Evolutionary conservation across 768 basidiomycete genomes (phyloP).

Genomic region (Cantharellus anzutake): DNA sequence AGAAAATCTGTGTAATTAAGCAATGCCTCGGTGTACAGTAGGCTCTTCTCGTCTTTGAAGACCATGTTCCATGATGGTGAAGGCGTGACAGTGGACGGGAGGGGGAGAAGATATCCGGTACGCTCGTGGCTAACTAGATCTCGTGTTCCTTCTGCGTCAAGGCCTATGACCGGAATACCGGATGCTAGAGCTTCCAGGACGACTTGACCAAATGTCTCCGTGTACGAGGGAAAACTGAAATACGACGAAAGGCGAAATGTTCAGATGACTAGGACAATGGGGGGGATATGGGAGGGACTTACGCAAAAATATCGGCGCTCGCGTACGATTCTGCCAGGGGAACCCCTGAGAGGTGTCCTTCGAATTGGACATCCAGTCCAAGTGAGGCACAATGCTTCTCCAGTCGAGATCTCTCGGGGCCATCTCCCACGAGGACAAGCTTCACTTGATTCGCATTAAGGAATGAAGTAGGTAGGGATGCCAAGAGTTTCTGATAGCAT

Average conservation of each 20-base stretch:
- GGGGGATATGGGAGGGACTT: constrained; percentile 12
- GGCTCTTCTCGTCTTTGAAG: not conserved
- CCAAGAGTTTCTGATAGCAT: constrained; percentile 16
- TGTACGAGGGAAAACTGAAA: constrained; percentile 9
- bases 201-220: constrained; percentile 23
- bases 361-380: constrained; percentile 19
- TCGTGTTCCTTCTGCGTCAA: constrained; percentile 25
- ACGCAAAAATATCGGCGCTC: constrained; percentile 23
- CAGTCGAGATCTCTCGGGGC: constrained; percentile 19
- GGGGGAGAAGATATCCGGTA: not conserved
- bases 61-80: not conserved
- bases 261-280: constrained; percentile 15
- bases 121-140: not conserved
- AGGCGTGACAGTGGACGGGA: not conserved
- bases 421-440: constrained; percentile 25
- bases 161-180: constrained; percentile 25
- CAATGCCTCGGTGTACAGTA: not conserved
- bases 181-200: constrained; percentile 26
- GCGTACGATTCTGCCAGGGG: constrained; percentile 24
- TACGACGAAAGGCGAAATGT: not conserved
- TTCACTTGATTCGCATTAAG: constrained; percentile 11
- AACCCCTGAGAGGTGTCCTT: constrained; percentile 20
- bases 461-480: not conserved
- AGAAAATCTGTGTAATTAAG: not conserved
- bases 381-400: constrained; percentile 16